Evolutionary conservation across 441 rosid species (phyloP), one percentile per base, ranked within the genome.

Genomic region (Cnidoscolus chayamansa): DNA sequence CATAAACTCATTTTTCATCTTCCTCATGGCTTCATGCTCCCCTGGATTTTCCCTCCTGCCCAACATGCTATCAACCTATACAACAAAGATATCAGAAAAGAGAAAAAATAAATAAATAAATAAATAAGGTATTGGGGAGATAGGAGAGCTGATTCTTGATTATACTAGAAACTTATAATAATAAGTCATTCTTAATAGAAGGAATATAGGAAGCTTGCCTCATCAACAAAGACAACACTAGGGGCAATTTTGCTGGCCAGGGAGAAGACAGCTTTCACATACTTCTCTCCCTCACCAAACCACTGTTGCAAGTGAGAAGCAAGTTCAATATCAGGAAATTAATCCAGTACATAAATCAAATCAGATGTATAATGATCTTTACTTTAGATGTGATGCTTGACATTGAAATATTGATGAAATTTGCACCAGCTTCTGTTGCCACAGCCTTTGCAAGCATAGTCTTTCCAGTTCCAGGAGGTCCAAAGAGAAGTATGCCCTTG

Each of bases 381-480:
- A 88, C 98, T 96, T 91, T 94, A 16, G 98, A 94, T 49, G 97
- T 90, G 78, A 91, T 91, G 87, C 95, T 94, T n/a, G 98, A 94
- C 97, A 91, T 89, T 62, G 98, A 91, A 32, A 94, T 89, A 75
- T 91, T 94, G 70, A 94, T 94, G 76, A 94, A 91, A 81, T 90
- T 91, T 66, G 98, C 98, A 72, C 97, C 96, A 73, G 97, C 98
- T 85, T 91, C 98, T 4, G 94, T 94, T 60, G 98, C 98, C 65
- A 94, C 94, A 9, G 97, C 97, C 84, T 91, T 94, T 17, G 98
- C 98, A 57, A 94, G 86, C 96, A 94, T 91, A 37, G 97, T 94
- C 81, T 94, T 94, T 43, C 98, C 97, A 43, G 98, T 94, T 68
- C 98, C 97, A 69, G 98, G 98, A 53, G 96, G 98, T 78, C 98